These are phyloP conservation scores for Diaporthe vexans DNA, from an alignment of 2,329 filamentous ascomycete species.

Conservation along the genomic window DNA sequence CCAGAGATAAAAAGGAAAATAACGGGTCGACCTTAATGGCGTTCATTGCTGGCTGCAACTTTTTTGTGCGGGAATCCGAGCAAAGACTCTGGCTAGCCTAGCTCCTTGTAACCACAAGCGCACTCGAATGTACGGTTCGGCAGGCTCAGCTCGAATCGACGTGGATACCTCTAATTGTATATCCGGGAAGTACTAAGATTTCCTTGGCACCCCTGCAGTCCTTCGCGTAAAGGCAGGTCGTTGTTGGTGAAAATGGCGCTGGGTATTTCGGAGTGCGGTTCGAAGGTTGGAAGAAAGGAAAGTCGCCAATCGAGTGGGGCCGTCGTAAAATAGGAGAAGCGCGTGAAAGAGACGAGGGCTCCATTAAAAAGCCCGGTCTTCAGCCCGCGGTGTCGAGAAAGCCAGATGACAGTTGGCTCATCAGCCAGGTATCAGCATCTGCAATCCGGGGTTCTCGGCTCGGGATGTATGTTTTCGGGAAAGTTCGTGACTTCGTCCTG, in stretches of 20 bases:
- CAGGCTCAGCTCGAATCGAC: constrained; percentile 18
- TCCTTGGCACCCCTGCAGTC: constrained; percentile 27
- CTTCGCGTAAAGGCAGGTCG: constrained; percentile 29
- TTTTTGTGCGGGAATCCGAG: constrained; percentile 32
- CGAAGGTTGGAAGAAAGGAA: constrained; percentile 33
- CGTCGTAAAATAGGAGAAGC: constrained; percentile 39
- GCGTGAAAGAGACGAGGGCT: constrained; percentile 29
- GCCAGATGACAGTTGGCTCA: constrained; percentile 44
- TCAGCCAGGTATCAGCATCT: constrained; percentile 45
- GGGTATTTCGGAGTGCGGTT: constrained; percentile 38
- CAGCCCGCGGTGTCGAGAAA: constrained; percentile 32
- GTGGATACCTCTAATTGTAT: constrained; percentile 32
- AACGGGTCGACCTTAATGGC: constrained; percentile 14
- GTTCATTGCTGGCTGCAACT: constrained; percentile 37
- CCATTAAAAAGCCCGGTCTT: constrained; percentile 29
- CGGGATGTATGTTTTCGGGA: constrained; percentile 52
- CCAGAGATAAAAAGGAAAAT: constrained; percentile 25
- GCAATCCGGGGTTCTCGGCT: constrained; percentile 47
- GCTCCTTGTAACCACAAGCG: constrained; percentile 32
- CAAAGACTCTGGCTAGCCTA: constrained; percentile 20
- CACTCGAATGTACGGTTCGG: constrained; percentile 34
- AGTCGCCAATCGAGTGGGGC: constrained; percentile 37
- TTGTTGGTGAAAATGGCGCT: constrained; percentile 32
- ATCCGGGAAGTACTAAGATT: constrained; percentile 24
- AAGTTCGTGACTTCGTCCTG: constrained; percentile 63